Evolutionary conservation across 2,329 filamentous ascomycete species (phyloP), one percentile per base, ranked within the genome.

Genomic region (Curvularia spicifera): DNA sequence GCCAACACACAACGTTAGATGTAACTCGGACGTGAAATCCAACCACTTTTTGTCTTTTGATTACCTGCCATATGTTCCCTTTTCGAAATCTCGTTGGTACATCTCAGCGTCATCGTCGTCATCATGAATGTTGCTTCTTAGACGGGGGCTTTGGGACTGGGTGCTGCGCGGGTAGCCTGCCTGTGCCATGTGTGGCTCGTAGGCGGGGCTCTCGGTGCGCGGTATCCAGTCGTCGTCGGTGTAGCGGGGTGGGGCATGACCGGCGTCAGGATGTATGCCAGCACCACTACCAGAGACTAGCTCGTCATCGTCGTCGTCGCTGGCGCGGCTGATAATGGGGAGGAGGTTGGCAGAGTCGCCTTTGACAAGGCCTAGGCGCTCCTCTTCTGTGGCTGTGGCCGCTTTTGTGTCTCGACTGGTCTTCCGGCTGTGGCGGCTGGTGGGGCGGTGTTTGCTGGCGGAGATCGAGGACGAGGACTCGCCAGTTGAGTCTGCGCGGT

Each of bases 301-400:
- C 5, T 70, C 29, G 13, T 51, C 33, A 2, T 31, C 42, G 1
- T 24, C 31, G 5, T 53, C 69, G 8, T 66, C 63, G 31, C 61
- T 67, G 13, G 59, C 63, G 12, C 62, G 58, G 29, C 71, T 72
- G 15, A 57, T 57, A 12, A 73, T 73, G 1, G 72, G 71, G 7
- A 76, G 65, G 6, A 74, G 51, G 10, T 69, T 62, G 12, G 62
- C 51, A 3, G 81, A 83, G 71, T 92, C 89, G 26, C 90, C 89
- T 66, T 89, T 89, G n/a, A 96, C 92, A 4, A 97, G 84, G 0
- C 92, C 93, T 6, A 94, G 77, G 18, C 86, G 82, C 77, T 96
- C 93, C 78, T 97, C 93, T 73, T 96, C 93, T 0, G 90, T 93
- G 1, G 85, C 85, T 71, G 74, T 61, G 69, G 72, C 51, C 69